Conservation (phyloP, 1,284 basidiomycete genomes). For the Phylloboletellus chloephorus region DNA sequence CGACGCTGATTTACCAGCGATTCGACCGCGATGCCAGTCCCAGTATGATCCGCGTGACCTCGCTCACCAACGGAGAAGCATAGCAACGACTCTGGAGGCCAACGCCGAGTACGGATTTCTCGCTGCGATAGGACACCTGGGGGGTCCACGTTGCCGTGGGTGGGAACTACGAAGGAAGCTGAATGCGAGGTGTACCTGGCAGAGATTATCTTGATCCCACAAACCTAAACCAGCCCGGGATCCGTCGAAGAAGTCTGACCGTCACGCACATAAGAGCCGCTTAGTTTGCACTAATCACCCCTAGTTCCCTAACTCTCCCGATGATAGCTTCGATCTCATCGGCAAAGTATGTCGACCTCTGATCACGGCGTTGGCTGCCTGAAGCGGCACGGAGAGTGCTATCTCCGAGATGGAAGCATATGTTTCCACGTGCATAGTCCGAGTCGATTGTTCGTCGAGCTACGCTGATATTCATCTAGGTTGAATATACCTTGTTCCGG, state of each 20-base stretch:
- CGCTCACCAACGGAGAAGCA: no score
- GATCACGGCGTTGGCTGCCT: not conserved
- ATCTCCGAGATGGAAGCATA: constrained; percentile 18
- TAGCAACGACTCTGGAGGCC: no score
- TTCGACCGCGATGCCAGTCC: constrained; percentile 8
- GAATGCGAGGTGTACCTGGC: constrained; percentile 5
- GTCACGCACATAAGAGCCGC: constrained; percentile 16
- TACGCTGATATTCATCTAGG: constrained; percentile 31
- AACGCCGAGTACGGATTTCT: constrained; percentile 7
- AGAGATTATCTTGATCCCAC: constrained; percentile 14
- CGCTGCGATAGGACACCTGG: constrained; percentile 19
- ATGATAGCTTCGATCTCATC: not conserved
- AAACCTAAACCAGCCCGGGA: not conserved
- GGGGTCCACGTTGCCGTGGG: constrained; percentile 27
- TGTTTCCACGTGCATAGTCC: constrained; percentile 18
- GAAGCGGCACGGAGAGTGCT: constrained; percentile 12
- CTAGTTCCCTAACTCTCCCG: not conserved
- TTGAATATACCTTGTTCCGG: constrained; percentile 46
- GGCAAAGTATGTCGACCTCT: constrained; percentile 7
- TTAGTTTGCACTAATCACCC: not conserved
- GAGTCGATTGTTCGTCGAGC: not conserved
- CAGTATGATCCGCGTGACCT: constrained; percentile 9
- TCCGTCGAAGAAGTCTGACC: constrained; percentile 8
- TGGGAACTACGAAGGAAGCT: constrained; percentile 6
- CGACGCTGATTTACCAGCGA: constrained; percentile 11